Base-by-base conservation (phyloP, 495 filamentous ascomycete species). In the Xylaria cubensis region DNA sequence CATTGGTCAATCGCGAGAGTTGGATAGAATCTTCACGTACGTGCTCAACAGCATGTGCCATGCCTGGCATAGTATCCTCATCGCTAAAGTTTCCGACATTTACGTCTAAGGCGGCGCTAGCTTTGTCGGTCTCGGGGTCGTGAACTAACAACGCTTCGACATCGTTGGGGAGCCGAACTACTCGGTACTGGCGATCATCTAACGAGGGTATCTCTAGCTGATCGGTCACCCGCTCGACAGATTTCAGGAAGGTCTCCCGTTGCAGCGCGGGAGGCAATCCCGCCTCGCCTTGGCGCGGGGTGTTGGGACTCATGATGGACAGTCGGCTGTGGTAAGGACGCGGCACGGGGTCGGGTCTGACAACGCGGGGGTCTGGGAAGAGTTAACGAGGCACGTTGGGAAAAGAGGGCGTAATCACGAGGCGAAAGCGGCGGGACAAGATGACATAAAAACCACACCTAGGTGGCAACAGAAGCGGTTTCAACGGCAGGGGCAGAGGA, bases 31-130 rank as follows among this genome's bases (percentile, higher is more conserved):
- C 42, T 44, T 46, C 26, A 80, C 83, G 72, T 82, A 86, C 85
- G 80, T 87, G 84, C 80, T 97, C 94, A 51, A 97, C 92, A 1
- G 93, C 93, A 83, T 97, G 95, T 13, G 92, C 93, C 87, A 94
- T 93, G 41, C 95, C 97, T n/a, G 94, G 94, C 89, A 98, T 92
- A 74, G 94, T 92, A 78, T 92, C 90, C 74, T 90, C 87, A 77
- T 99, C 96, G 77, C 93, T 96, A 82, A 97, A 98, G 81, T 92
- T 97, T 39, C 96, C 96, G 10, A 97, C 96, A 82, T 97, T 94
- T 78, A 98, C 94, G 81, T 98, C 97, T 78, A 98, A 88, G 42
- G 95, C 93, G 26, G 94, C 97, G 76, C 93, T 95, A 70, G 95
- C 94, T 87, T 98, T 99, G 84, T 99, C 96, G 4, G 95, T 97